Evolutionary conservation across 495 filamentous ascomycete species (phyloP).

Genomic region (Cercophora samala): DNA sequence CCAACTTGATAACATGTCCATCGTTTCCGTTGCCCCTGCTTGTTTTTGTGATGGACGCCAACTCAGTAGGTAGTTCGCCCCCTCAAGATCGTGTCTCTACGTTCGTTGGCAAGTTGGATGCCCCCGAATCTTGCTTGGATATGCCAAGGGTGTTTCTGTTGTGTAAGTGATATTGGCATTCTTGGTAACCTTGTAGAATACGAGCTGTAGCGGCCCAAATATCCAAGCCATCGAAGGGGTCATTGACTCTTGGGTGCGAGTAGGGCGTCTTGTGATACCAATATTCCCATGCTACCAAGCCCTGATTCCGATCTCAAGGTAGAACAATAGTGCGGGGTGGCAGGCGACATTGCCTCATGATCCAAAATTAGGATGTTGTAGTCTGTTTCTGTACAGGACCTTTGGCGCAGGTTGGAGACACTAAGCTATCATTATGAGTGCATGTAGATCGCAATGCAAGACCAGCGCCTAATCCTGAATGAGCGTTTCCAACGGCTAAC

Average conservation of each 20-base stretch:
- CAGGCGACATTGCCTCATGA: not conserved
- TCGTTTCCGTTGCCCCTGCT: too few species aligned
- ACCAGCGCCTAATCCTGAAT: too few species aligned
- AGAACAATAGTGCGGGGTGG: not conserved
- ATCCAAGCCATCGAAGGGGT: not conserved
- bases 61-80: too few species aligned
- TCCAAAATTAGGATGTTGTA: not conserved
- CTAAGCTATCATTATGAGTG: too few species aligned
- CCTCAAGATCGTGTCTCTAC: too few species aligned
- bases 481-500: too few species aligned
- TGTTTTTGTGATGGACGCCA: too few species aligned
- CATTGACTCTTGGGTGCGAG: not conserved
- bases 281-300: not conserved
- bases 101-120: too few species aligned
- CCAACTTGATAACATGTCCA: too few species aligned
- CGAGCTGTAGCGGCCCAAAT: not conserved
- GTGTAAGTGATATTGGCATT: not conserved
- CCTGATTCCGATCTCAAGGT: not conserved
- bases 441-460: too few species aligned
- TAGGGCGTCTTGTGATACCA: not conserved
- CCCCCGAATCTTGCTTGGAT: not conserved
- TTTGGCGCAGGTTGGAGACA: too few species aligned
- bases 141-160: not conserved
- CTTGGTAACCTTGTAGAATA: not conserved
- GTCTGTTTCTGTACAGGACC: too few species aligned